Evolutionary conservation across 176 grass and related monocot species (phyloP).

Genomic region (sorghum (Sorghum bicolor)): Sorghum_bicolor_NCBIv3 NC_012871.2:77037001-77037500

Average conservation of each 20-base stretch:
- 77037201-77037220: background rate
- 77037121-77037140: background rate
- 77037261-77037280: background rate
- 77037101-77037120: background rate
- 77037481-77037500: too few species aligned
- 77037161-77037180: background rate
- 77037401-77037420: too few species aligned
- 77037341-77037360: background rate
- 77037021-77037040: background rate
- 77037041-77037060: background rate
- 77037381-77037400: background rate
- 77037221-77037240: background rate
- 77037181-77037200: background rate
- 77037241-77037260: background rate
- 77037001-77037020: background rate
- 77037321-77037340: background rate
- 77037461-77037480: too few species aligned
- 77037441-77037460: too few species aligned
- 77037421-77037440: too few species aligned
- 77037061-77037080: background rate
- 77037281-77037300: background rate
- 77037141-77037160: background rate
- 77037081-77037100: background rate
- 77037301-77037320: background rate
- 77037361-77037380: background rate